Evolutionary conservation across 1,139 yeast species (phyloP).

Genomic region (Debaryomyces singareniensis): DNA sequence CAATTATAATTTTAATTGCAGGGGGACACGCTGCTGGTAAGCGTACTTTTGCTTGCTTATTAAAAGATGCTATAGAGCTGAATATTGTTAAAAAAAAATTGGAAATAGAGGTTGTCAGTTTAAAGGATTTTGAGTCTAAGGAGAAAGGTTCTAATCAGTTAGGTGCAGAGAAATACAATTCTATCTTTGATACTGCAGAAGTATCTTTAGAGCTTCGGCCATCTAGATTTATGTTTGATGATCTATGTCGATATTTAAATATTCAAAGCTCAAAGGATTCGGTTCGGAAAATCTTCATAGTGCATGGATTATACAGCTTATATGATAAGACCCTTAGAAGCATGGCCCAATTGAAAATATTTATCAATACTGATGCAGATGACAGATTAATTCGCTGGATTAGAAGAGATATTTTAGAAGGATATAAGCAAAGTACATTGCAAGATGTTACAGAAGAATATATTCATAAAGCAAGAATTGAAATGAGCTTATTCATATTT

Average conservation of each 20-base stretch:
- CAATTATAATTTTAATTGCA: conserved; percentile 51
- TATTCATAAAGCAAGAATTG: conserved; percentile 62
- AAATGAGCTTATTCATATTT: conserved; percentile 65
- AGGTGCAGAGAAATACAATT: conserved; percentile 7
- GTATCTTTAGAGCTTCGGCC: conserved; percentile 26
- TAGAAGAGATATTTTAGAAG: conserved; percentile 32
- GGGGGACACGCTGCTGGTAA: conserved; percentile 79
- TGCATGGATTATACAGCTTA: conserved; percentile 79
- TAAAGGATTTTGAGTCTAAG: conserved; percentile 26
- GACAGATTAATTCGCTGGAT: conserved; percentile 76
- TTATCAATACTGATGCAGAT: conserved; percentile 84
- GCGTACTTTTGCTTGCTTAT: conserved; percentile 27
- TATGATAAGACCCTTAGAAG: conserved; percentile 56
- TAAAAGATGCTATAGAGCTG: conserved; percentile 21
- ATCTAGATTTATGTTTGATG: conserved; percentile 32
- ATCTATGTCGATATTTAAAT: conserved; percentile 7
- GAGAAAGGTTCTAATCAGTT: conserved; percentile 4
- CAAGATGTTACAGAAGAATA: conserved; percentile 54
- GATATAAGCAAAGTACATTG: conserved; percentile 24
- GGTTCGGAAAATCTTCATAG: conserved; percentile 42
- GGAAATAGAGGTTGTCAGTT: conserved; percentile 34
- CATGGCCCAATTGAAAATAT: conserved; percentile 61
- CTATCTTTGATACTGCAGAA: conserved; percentile 16
- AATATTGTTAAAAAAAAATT: conserved; percentile 14
- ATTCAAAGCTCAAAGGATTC: conserved; percentile 3